phyloP scores from a whole-genome alignment of 176 grass and related monocot species.

The Musa itinerans region DNA sequence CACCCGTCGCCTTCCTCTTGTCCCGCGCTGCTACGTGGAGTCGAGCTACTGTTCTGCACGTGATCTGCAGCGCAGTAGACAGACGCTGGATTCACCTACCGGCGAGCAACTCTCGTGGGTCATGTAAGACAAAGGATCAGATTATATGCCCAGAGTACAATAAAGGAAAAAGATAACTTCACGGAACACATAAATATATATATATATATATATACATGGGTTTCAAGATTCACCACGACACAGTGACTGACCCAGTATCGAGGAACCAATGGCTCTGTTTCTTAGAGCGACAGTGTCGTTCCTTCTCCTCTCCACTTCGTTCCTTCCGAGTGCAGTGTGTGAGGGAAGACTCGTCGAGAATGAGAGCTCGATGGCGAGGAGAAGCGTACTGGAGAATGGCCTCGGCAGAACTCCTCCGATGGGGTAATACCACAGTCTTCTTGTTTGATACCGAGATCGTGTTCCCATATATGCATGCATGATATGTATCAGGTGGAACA shows the following conservation, averaged over 20 bases:
- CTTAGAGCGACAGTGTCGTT: not conserved
- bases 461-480: not conserved
- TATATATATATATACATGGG: slow-evolving; percentile 26
- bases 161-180: too few species aligned
- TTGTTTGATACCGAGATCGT: not conserved
- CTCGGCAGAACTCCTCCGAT: slow-evolving; percentile 73
- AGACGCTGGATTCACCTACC: too few species aligned
- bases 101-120: too few species aligned
- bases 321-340: not conserved
- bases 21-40: too few species aligned
- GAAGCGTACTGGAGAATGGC: slow-evolving; percentile 41
- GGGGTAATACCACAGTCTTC: slow-evolving; percentile 39
- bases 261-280: not conserved
- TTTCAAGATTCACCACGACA: not conserved
- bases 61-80: too few species aligned
- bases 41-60: too few species aligned
- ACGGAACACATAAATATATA: too few species aligned
- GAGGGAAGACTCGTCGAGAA: not conserved
- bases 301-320: slow-evolving; percentile 18
- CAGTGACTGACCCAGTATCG: not conserved
- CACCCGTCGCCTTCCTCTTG: too few species aligned
- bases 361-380: slow-evolving; percentile 28
- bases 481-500: slow-evolving; percentile 35
- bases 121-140: too few species aligned
- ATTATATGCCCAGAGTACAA: too few species aligned